phyloP scores from a whole-genome alignment of 1,284 basidiomycete genomes.

The Apiotrichum mycotoxinovorans region DNA sequence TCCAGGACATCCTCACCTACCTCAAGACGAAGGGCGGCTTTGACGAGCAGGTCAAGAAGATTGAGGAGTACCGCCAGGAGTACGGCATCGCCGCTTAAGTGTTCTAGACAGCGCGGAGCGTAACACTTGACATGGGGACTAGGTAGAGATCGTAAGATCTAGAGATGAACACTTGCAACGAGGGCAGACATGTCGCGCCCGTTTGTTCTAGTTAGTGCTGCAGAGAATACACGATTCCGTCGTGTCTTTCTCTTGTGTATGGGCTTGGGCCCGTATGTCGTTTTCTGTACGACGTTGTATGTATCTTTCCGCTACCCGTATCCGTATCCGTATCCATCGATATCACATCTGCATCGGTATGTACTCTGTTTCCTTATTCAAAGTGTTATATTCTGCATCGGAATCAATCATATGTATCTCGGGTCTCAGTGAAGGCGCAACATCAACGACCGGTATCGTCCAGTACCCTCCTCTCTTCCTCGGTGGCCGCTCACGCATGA shows the following conservation, averaged over 20 bases:
- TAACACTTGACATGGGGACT: no score
- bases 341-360: no score
- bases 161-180: background rate
- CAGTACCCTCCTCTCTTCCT: background rate
- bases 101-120: background rate
- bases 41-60: conserved; percentile 63
- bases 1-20: conserved; percentile 83
- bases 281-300: background rate
- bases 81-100: conserved; percentile 59
- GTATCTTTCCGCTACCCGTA: background rate
- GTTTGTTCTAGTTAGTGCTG: no score
- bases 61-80: conserved; percentile 74
- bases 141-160: background rate
- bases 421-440: no score
- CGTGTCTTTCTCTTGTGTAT: background rate
- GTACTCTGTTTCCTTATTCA: no score
- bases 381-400: no score
- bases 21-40: conserved; percentile 64
- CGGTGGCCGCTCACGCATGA: conserved; percentile 29
- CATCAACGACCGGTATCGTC: no score
- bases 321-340: background rate
- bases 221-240: no score
- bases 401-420: no score
- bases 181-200: no score
- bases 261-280: background rate